These are phyloP conservation scores for Flaveria brownii DNA, from an alignment of 129 eudicot species.

Conservation along the genomic window DNA sequence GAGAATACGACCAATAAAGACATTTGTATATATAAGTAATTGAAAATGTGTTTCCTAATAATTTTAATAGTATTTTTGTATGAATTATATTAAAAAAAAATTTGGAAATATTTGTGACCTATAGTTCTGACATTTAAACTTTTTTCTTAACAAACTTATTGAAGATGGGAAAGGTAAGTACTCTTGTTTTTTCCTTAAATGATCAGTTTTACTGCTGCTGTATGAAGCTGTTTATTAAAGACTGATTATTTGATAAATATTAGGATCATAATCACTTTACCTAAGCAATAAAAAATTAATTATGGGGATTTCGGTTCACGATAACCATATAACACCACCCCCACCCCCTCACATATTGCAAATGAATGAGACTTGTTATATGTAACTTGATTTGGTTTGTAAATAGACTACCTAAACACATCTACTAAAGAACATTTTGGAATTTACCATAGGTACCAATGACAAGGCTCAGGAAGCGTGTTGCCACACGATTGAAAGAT, in stretches of 20 bases:
- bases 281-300: background rate
- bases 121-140: background rate
- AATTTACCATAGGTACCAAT: slow-evolving; percentile 54
- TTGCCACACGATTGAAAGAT: slow-evolving; percentile 67
- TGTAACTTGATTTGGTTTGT: background rate
- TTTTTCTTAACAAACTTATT: background rate
- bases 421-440: background rate
- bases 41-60: background rate
- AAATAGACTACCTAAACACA: background rate
- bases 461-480: slow-evolving; percentile 71
- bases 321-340: background rate
- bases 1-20: background rate
- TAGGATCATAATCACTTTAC: background rate
- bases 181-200: background rate
- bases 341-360: background rate
- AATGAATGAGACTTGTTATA: background rate
- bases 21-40: background rate
- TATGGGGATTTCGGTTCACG: background rate
- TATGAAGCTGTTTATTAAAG: no score
- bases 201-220: background rate
- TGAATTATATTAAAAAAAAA: background rate
- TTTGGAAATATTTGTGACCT: background rate
- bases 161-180: background rate
- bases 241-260: background rate
- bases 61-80: background rate